Base-by-base conservation (phyloP, 768 basidiomycete species). In the Zangia roseola region DNA sequence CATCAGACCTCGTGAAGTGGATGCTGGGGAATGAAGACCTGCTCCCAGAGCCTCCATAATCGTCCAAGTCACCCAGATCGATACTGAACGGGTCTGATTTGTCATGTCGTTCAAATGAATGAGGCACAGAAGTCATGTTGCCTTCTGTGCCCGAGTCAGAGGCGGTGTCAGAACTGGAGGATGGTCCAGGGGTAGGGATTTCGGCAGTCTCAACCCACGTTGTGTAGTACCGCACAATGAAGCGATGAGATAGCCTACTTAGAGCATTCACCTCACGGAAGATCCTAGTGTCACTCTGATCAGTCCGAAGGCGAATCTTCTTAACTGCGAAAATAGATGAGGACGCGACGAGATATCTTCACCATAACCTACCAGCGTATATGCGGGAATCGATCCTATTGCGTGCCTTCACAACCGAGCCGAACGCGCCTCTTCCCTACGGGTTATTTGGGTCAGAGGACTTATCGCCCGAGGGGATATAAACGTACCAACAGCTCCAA, bases 371-470 rank as follows among this genome's bases (percentile, higher is more conserved):
- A 84, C 86, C 85, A 12, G 89, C 91, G 62, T 93, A 94, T 47
- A 91, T 88, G 20, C 88, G 77, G 10, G 75, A 79, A 62, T 97
- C 94, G 19, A 94, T 83, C 72, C 83, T 89, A 60, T 95, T 93
- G 39, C 86, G 77, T 3, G 93, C 94, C 64, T 97, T 97, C 25
- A 97, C 92, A 0, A 97, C 93, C n/a, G 91, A 89, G 0, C 93
- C 93, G 65, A 92, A 95, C 0, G 81, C 91, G 0, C 94, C 94
- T 62, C 86, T 86, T 0, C 93, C 93, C 88, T 92, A 53, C 2
- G 30, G 10, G 24, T 36, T 7, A 23, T 38, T 10, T 45, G 33
- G 8, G 8, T 35, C 17, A 45, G 38, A 10, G 39, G 19, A 4
- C n/a, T 21, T 13, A 26, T 36, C 3, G 6, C 19, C 45, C 21